Evolutionary conservation across 2,329 filamentous ascomycete genomes (phyloP), one percentile per base, ranked within the genome.

Genomic region (Thielaviopsis punctulata): DNA sequence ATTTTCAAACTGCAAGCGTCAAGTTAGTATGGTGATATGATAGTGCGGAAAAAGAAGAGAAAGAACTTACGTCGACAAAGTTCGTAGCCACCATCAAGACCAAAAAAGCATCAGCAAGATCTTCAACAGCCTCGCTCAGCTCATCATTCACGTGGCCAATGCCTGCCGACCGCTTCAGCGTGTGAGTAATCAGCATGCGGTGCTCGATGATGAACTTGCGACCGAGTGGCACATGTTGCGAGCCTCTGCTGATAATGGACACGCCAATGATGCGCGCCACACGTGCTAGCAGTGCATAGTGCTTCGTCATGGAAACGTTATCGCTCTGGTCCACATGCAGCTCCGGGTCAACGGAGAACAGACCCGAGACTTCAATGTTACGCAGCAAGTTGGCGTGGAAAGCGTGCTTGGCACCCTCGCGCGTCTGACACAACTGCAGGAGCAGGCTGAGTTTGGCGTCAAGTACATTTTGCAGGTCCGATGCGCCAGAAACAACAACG

Each of bases 271-370:
- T 81, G 49, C 88, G 80, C 36, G 92, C 74, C 8, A 95, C 76
- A 52, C 84, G 79, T 36, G 86, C 78, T 15, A 98, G 78, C 6
- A 98, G 74, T 47, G 80, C 76, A 66, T 94, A 96, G 67, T 93
- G 93, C 61, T 82, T 82, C 57, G 80, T 77, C 19, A 95, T 73
- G 3, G 86, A 83, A 54, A 75, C 72, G 3, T 77, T 70, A 59
- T 87, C 82, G 52, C 80, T 74, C 52, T 82, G 76, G 58, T 86
- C 79, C 44, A 53, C 79, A 55, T 93, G 88, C 52, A 98, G 79
- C 64, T 98, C 92, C 0, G 92, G 92, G 63, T 98, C 92, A 12
- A 85, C 84, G 8, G 80, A 73, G 64, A 96, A 98, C 21, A 96
- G 74, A n/a, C 80, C 79, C 1, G 88, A 94, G 52, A 83, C 77